phyloP scores from a whole-genome alignment of 306 rosid genomes.

The Cucumis hystrix region DNA sequence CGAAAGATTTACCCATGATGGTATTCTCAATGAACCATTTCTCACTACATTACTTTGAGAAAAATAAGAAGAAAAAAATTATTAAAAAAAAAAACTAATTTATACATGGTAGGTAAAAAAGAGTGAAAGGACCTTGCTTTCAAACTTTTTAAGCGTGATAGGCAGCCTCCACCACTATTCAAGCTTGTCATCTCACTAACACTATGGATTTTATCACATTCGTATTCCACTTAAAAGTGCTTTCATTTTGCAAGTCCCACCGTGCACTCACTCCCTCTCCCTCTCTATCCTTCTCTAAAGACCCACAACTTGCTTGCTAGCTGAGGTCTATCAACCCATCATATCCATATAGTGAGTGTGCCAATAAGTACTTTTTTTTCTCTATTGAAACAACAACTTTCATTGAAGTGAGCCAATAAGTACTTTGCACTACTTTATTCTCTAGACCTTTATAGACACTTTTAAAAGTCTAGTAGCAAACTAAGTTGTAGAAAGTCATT shows the following conservation, averaged over 20 bases:
- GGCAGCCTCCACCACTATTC: conserved; percentile 1
- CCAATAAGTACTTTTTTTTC: background rate
- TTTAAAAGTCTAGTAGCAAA: background rate
- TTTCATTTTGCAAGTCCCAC: conserved; percentile 1
- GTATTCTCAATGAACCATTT: background rate
- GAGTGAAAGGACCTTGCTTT: background rate
- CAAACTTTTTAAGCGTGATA: conserved; percentile 7
- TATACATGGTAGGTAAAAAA: background rate
- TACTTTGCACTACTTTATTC: conserved; percentile 1
- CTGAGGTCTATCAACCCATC: background rate
- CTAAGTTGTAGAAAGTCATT: background rate
- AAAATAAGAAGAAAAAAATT: too few species aligned
- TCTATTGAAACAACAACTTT: too few species aligned
- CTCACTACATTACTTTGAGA: background rate
- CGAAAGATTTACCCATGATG: too few species aligned
- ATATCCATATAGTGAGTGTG: background rate
- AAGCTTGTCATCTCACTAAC: background rate
- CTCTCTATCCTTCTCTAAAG: background rate
- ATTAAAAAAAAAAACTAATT: background rate
- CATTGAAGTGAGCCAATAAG: background rate
- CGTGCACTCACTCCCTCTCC: conserved; percentile 13
- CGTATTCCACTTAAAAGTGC: background rate
- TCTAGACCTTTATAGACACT: background rate
- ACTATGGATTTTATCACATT: background rate
- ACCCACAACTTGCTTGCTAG: background rate